Evolutionary conservation across 2,329 filamentous ascomycete genomes (phyloP), one percentile per base, ranked within the genome.

Genomic region (Lasiodiplodia sp.): DNA sequence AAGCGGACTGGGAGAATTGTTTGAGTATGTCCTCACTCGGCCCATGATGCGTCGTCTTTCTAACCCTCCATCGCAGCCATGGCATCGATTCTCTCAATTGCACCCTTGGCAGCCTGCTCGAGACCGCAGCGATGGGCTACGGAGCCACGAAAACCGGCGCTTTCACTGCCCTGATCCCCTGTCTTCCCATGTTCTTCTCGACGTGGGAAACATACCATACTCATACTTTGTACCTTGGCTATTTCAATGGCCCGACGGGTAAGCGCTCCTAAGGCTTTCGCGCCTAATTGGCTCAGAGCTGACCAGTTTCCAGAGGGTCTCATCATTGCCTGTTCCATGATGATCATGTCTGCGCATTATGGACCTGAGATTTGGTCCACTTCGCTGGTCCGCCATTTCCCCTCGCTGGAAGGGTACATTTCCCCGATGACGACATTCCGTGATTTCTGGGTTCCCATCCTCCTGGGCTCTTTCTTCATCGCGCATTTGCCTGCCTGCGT

Each of bases 171-270:
- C 84, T 99, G 53, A 90, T 95, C 70, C 96, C 96, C 1, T 96
- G 94, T 74, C 84, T 99, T 55, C 93, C 96, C 70, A 99, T 99
- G 96, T 99, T 97, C 85, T 97, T 99, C 83, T 97, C 95, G 3
- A 99, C 96, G 2, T 99, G 96, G 96, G 96, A 99, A 83, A 99
- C 96, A 0, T 99, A 97, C 80, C 96, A 99, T 82, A 97, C 96
- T 5, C 96, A 99, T 80, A 98, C 96, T 0, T 85, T 99, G 6
- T 99, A 97, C 80, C 89, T 99, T 14, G 96, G 96, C 67, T 93
- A 95, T 79, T 92, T 99, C 87, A 99, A 99, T 79, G 96, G 96
- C 0, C 96, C 96, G 2, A 99, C 96, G 40, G 82, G 82, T 83
- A 73, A 63, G 73, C 7, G 28, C 31, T 38, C 12, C 31, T 3